Conservation (phyloP, 495 filamentous ascomycete species). For the Pyrenula massariospora region DNA sequence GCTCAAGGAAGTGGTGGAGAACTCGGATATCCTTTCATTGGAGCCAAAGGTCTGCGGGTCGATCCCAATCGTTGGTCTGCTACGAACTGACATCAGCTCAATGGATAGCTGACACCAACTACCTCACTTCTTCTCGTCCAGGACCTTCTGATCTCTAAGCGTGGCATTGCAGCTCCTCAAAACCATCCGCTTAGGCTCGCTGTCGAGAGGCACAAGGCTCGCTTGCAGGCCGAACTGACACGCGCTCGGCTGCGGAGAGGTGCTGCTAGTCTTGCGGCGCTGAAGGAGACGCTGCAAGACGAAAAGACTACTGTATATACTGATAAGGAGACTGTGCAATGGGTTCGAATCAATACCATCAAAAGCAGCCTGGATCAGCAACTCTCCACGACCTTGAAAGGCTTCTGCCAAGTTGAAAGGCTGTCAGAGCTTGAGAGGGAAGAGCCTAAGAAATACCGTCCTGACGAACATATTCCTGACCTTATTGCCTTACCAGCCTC, state of each 20-base stretch:
- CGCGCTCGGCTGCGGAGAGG: slow-evolving; percentile 62
- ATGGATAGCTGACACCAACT: slow-evolving; percentile 60
- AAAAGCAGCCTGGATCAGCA: slow-evolving; percentile 58
- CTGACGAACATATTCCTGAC: slow-evolving; percentile 72
- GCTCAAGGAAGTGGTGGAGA: slow-evolving; percentile 76
- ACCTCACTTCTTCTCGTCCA: slow-evolving; percentile 75
- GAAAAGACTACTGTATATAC: slow-evolving; percentile 12
- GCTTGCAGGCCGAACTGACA: slow-evolving; percentile 70
- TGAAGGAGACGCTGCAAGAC: slow-evolving; percentile 43
- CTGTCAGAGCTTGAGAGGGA: slow-evolving; percentile 22
- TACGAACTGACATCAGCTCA: slow-evolving; percentile 31
- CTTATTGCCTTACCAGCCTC: slow-evolving; percentile 65
- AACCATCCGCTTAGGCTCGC: slow-evolving; percentile 65
- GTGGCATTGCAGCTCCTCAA: slow-evolving; percentile 64
- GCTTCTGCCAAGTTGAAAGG: slow-evolving; percentile 35
- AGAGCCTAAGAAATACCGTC: slow-evolving; percentile 29
- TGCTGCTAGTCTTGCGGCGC: slow-evolving; percentile 47
- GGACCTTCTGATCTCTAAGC: slow-evolving; percentile 71
- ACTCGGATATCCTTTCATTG: slow-evolving; percentile 50
- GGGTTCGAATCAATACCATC: slow-evolving; percentile 80
- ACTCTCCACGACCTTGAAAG: slow-evolving; percentile 53
- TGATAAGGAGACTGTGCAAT: slow-evolving; percentile 51
- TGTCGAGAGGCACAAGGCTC: slow-evolving; percentile 68
- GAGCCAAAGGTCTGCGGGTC: slow-evolving; percentile 65
- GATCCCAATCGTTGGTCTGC: background rate